Conservation (phyloP, 176 grass and related monocot species). For the Poa pratensis region DNA sequence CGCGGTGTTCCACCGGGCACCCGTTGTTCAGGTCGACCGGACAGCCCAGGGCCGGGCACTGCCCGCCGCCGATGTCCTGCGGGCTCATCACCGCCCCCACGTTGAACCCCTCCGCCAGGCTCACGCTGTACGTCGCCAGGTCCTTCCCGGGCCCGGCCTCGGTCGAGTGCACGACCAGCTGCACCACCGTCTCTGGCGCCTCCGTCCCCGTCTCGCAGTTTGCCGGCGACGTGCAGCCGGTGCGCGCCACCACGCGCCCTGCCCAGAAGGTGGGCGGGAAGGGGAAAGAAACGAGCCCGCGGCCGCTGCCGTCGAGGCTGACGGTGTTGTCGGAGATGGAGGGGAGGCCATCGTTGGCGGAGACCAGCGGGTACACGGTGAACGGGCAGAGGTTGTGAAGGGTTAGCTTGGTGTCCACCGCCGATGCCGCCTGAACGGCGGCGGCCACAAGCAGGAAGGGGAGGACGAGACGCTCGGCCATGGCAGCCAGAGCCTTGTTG, state of each 20-base stretch:
- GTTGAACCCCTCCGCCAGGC: conserved; percentile 54
- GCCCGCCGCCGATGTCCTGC: conserved; percentile 35
- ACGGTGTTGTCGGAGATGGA: background rate
- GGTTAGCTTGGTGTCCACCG: background rate
- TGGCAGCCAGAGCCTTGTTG: background rate
- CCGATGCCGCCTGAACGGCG: background rate
- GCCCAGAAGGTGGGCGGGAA: conserved; percentile 28
- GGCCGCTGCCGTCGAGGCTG: conserved; percentile 2
- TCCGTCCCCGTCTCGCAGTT: background rate
- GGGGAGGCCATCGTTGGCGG: conserved; percentile 6
- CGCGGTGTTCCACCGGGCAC: background rate
- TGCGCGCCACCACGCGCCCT: conserved; percentile 12
- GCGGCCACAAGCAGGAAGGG: background rate
- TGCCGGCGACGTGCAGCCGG: background rate
- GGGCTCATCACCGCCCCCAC: conserved; percentile 48
- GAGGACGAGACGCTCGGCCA: background rate
- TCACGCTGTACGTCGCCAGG: conserved; percentile 49
- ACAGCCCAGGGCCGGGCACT: conserved; percentile 49
- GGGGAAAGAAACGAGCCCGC: background rate
- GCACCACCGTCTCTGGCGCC: conserved; percentile 35
- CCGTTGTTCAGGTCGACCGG: conserved; percentile 17
- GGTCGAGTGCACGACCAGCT: conserved; percentile 38
- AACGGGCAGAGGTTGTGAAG: conserved; percentile 40
- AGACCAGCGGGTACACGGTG: conserved; percentile 31
- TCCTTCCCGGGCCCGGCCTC: background rate